Conservation (phyloP, 176 grass and related monocot genomes). For the Carex cristatella region DNA sequence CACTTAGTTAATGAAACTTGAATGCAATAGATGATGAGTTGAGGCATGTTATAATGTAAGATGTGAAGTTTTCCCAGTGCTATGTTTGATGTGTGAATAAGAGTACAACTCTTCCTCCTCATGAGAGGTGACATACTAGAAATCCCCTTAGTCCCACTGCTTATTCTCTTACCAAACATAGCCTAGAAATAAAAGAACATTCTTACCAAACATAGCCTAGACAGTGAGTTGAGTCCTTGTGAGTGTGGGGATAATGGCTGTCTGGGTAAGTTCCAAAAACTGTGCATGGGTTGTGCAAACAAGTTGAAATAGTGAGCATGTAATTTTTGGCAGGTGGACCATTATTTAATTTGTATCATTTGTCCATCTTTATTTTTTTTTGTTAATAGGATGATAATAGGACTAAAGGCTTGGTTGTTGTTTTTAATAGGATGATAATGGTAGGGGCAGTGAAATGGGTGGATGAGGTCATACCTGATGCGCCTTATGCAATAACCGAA, state of each 20-base stretch:
- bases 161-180: background rate
- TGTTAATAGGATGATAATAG: slow-evolving; percentile 55
- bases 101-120: background rate
- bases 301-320: background rate
- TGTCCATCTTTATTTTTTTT: background rate
- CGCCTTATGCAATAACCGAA: slow-evolving; percentile 90
- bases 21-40: no score
- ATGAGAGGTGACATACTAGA: background rate
- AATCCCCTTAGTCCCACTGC: background rate
- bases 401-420: no score
- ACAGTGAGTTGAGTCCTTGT: no score
- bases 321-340: background rate
- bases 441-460: slow-evolving; percentile 89
- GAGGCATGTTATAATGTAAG: background rate
- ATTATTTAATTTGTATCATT: background rate
- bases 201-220: background rate
- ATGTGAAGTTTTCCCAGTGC: background rate
- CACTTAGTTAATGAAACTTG: background rate
- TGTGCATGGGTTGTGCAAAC: background rate
- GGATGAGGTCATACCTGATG: slow-evolving; percentile 78
- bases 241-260: background rate
- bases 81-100: background rate
- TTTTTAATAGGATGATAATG: slow-evolving; percentile 61
- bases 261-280: background rate
- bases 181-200: background rate